Conservation (phyloP, 2,329 filamentous ascomycete genomes). For the Bipolaris bicolor region DNA sequence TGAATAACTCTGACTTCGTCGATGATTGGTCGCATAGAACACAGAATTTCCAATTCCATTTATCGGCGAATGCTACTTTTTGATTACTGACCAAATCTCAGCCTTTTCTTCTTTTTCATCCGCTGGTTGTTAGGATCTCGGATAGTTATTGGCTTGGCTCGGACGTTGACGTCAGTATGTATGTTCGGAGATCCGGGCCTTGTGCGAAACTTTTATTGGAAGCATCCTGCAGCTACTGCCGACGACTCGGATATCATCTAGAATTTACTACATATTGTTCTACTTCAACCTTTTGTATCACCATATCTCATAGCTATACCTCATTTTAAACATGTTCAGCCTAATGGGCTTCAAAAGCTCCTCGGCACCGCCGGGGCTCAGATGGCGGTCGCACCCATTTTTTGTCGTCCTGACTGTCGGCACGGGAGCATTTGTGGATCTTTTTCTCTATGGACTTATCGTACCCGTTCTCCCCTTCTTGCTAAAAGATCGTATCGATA, state of each 20-base stretch:
- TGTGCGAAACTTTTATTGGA: conserved; percentile 2
- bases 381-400: conserved; percentile 63
- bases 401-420: conserved; percentile 66
- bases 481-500: conserved; percentile 57
- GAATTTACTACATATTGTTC: neutral
- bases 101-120: neutral
- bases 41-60: too few species aligned
- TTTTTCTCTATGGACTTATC: conserved; percentile 66
- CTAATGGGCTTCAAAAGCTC: neutral
- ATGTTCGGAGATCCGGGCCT: neutral
- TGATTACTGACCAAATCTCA: too few species aligned
- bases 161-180: conserved; percentile 8
- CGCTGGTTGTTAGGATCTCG: neutral
- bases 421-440: conserved; percentile 62
- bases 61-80: too few species aligned
- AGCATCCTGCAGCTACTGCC: neutral
- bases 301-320: neutral
- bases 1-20: too few species aligned
- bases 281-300: too few species aligned
- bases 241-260: neutral
- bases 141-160: neutral
- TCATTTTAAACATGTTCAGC: neutral
- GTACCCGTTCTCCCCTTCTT: conserved; percentile 66
- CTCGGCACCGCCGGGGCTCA: conserved; percentile 42
- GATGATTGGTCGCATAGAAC: too few species aligned